phyloP scores from a whole-genome alignment of 495 filamentous ascomycete species.

The Hypoxylon subgilvum region DNA sequence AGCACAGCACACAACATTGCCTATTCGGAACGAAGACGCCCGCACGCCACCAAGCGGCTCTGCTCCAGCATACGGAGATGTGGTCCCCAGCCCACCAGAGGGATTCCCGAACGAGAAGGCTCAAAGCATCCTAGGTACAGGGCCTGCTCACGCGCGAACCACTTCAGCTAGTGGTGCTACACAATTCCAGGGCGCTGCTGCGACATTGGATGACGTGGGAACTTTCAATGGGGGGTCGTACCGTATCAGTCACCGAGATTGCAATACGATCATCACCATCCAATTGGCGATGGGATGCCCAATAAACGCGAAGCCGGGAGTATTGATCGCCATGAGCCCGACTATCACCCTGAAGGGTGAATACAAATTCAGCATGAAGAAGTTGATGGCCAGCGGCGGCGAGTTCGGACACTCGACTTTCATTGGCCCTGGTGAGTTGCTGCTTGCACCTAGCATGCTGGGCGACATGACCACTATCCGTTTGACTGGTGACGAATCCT shows the following conservation, averaged over 20 bases:
- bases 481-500: slow-evolving; percentile 69
- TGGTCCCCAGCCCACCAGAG: slow-evolving; percentile 34
- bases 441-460: slow-evolving; percentile 78
- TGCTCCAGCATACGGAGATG: slow-evolving; percentile 45
- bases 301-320: slow-evolving; percentile 79
- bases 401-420: slow-evolving; percentile 81
- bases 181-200: slow-evolving; percentile 65
- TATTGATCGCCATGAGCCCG: slow-evolving; percentile 91
- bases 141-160: slow-evolving; percentile 46
- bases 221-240: slow-evolving; percentile 97
- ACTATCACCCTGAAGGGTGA: slow-evolving; percentile 80
- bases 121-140: slow-evolving; percentile 32
- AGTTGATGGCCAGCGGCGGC: slow-evolving; percentile 73
- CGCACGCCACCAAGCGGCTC: slow-evolving; percentile 39
- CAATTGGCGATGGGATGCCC: slow-evolving; percentile 91
- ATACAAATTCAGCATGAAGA: slow-evolving; percentile 83
- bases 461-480: slow-evolving; percentile 87
- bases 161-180: slow-evolving; percentile 49
- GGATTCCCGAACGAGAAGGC: slow-evolving; percentile 49
- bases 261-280: slow-evolving; percentile 85
- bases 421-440: slow-evolving; percentile 89
- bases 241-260: slow-evolving; percentile 89
- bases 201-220: slow-evolving; percentile 78
- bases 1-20: slow-evolving; percentile 31
- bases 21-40: slow-evolving; percentile 39